Evolutionary conservation across 148 eudicot species (phyloP).

Genomic region (Rhododendron mucronatum): DNA sequence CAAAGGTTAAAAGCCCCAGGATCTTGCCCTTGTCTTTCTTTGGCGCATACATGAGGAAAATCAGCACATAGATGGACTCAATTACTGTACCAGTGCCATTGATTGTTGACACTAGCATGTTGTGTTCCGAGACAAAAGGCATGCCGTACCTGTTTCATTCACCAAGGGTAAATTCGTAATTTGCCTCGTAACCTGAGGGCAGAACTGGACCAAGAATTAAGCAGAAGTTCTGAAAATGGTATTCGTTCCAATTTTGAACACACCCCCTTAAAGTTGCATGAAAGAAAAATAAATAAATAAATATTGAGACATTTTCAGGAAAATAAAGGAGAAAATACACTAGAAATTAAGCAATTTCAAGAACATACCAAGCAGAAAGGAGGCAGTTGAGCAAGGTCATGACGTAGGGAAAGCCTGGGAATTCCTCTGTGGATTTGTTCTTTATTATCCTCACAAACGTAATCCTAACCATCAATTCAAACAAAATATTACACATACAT

Average conservation of each 20-base stretch:
- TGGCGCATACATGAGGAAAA: constrained; percentile 57
- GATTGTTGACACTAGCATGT: constrained; percentile 49
- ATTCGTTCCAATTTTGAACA: no score
- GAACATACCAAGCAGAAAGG: constrained; percentile 55
- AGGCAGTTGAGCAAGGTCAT: constrained; percentile 78
- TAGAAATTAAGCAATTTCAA: not conserved
- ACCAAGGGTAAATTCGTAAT: not conserved
- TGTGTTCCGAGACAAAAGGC: constrained; percentile 61
- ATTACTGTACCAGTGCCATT: constrained; percentile 60
- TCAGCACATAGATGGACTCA: constrained; percentile 62
- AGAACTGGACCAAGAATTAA: not conserved
- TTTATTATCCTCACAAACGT: constrained; percentile 61
- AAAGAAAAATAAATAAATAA: no score
- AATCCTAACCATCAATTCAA: constrained; percentile 14
- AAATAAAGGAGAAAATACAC: no score
- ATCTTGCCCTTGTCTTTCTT: constrained; percentile 68
- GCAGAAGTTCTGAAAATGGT: not conserved
- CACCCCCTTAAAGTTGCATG: no score
- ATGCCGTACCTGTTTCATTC: constrained; percentile 46
- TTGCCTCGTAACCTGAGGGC: not conserved
- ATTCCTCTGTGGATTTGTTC: constrained; percentile 58
- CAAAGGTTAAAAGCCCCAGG: constrained; percentile 34
- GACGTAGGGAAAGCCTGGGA: constrained; percentile 74
- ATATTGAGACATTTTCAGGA: no score
- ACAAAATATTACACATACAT: not conserved